Conservation (phyloP, 2,329 filamentous ascomycete genomes). For the Scedosporium minutisporum region DNA sequence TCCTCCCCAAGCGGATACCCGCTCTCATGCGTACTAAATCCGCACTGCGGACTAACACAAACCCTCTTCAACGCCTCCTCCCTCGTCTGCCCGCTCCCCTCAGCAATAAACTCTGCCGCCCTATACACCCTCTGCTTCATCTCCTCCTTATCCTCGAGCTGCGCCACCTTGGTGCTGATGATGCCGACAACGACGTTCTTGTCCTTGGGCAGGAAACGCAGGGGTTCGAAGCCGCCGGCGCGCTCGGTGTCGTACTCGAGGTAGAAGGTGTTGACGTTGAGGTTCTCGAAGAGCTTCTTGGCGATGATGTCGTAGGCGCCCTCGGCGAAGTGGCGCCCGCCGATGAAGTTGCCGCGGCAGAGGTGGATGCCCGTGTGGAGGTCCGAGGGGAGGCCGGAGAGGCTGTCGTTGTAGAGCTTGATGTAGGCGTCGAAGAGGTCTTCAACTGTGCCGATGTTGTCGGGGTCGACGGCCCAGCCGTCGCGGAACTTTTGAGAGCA, state of each 20-base stretch:
- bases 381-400: slow-evolving; percentile 53
- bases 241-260: slow-evolving; percentile 60
- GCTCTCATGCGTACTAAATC: slow-evolving; percentile 64
- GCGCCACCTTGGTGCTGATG: slow-evolving; percentile 52
- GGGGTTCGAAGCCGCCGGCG: slow-evolving; percentile 56
- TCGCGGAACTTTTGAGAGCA: slow-evolving; percentile 62
- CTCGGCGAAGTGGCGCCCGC: slow-evolving; percentile 55
- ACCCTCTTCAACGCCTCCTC: slow-evolving; percentile 62
- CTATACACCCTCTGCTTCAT: slow-evolving; percentile 49
- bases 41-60: slow-evolving; percentile 61
- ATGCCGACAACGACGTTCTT: slow-evolving; percentile 57
- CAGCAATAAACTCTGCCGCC: slow-evolving; percentile 59
- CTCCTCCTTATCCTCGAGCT: slow-evolving; percentile 54
- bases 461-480: slow-evolving; percentile 57
- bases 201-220: slow-evolving; percentile 48
- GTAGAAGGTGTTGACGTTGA: slow-evolving; percentile 58
- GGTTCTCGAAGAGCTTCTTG: slow-evolving; percentile 52
- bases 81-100: slow-evolving; percentile 52
- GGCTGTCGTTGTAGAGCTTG: slow-evolving; percentile 63
- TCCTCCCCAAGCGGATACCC: slow-evolving; percentile 60
- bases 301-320: slow-evolving; percentile 60
- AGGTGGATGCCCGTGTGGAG: slow-evolving; percentile 71
- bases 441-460: slow-evolving; percentile 52
- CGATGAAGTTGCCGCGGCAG: slow-evolving; percentile 60
- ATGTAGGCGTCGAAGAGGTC: slow-evolving; percentile 69